Evolutionary conservation across 176 grass and related monocot species (phyloP).

Genomic region (Elaeis guineensis): DNA sequence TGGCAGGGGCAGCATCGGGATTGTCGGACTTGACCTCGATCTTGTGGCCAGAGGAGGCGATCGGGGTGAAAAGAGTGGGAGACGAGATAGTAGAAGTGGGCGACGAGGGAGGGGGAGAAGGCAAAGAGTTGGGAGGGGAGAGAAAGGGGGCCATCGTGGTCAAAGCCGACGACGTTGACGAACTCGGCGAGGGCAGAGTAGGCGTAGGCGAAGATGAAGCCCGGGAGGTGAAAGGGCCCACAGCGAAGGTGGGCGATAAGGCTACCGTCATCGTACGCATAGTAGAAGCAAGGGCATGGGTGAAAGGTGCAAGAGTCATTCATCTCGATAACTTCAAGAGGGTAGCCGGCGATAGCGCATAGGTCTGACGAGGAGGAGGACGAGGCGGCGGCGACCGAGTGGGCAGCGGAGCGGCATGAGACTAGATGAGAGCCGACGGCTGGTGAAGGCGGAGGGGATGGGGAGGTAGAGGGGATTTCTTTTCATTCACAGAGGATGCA

Average conservation of each 20-base stretch:
- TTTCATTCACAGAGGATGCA: slow-evolving; percentile 95
- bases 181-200: slow-evolving; percentile 73
- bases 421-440: slow-evolving; percentile 34
- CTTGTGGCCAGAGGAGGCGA: slow-evolving; percentile 38
- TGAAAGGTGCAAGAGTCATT: slow-evolving; percentile 33
- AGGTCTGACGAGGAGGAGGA: slow-evolving; percentile 46
- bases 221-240: slow-evolving; percentile 30
- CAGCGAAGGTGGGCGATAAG: slow-evolving; percentile 60
- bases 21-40: too few species aligned
- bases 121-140: slow-evolving; percentile 55
- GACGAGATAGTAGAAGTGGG: slow-evolving; percentile 88
- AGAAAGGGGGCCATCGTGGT: slow-evolving; percentile 54
- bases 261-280: slow-evolving; percentile 89
- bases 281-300: slow-evolving; percentile 71
- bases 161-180: slow-evolving; percentile 71
- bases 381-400: slow-evolving; percentile 40
- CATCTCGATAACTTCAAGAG: slow-evolving; percentile 68
- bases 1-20: too few species aligned
- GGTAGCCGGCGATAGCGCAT: slow-evolving; percentile 59
- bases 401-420: slow-evolving; percentile 47
- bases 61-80: slow-evolving; percentile 64
- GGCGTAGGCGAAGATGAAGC: slow-evolving; percentile 83
- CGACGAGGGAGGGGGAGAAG: slow-evolving; percentile 41
- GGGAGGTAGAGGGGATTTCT: slow-evolving; percentile 6
- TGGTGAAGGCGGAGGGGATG: not conserved